Percentiles rank a stretch among this genome's conserved stretches.
phyloP scores from a whole-genome alignment of 1,284 basidiomycete genomes.

The Ceratobasidium sp. region DNA sequence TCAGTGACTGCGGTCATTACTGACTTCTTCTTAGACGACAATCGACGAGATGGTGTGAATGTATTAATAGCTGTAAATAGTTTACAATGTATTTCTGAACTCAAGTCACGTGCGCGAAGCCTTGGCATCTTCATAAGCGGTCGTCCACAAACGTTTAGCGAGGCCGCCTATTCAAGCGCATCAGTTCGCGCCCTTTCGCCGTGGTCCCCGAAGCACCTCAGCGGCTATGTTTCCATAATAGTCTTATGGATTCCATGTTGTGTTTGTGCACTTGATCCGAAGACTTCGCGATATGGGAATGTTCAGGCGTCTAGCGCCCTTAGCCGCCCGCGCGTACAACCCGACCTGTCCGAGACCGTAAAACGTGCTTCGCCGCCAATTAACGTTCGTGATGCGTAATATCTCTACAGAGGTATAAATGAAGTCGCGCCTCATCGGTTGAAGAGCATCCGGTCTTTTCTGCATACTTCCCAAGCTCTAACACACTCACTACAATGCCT shows the following conservation, averaged over 20 bases:
- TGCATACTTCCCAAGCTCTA: background rate
- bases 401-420: no score
- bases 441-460: no score
- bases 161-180: conserved; percentile 19
- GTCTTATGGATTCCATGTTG: no score
- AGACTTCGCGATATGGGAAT: no score
- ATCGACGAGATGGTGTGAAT: conserved; percentile 44
- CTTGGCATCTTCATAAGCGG: background rate
- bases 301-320: background rate
- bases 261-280: no score
- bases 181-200: background rate
- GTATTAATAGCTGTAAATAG: conserved; percentile 5
- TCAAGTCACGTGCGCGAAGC: conserved; percentile 4
- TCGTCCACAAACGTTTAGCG: conserved; percentile 1
- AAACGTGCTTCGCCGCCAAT: background rate
- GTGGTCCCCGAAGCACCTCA: no score
- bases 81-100: background rate
- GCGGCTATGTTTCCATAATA: no score
- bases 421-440: no score
- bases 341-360: background rate
- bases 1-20: background rate
- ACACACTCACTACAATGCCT: conserved; percentile 7
- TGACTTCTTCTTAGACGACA: conserved; percentile 27
- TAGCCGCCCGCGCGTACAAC: background rate
- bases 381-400: no score